Conservation (phyloP, 305 asterid species). For the Fraxinus sp. region DNA sequence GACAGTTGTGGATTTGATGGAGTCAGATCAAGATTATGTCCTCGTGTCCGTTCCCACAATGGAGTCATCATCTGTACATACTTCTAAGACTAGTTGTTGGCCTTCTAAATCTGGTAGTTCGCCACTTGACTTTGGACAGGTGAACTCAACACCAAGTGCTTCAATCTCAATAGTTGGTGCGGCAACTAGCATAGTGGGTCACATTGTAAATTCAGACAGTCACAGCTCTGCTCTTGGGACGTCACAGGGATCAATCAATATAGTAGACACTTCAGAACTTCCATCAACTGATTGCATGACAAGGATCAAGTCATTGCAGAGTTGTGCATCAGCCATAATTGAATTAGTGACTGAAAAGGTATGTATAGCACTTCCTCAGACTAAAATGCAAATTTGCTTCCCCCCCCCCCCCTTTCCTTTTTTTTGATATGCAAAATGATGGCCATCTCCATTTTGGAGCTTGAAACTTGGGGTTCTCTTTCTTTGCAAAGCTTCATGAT, state of each 20-base stretch:
- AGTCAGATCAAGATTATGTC: constrained; percentile 78
- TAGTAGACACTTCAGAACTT: constrained; percentile 46
- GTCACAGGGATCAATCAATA: constrained; percentile 56
- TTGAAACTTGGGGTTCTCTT: neutral
- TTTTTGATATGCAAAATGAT: neutral
- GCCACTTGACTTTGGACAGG: constrained; percentile 40
- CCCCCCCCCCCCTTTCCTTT: no score
- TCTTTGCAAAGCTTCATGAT: neutral
- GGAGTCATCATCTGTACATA: constrained; percentile 52
- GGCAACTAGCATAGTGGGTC: constrained; percentile 37
- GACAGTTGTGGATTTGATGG: constrained; percentile 60
- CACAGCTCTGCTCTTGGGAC: constrained; percentile 57
- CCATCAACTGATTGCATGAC: constrained; percentile 64
- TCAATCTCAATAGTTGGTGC: constrained; percentile 52
- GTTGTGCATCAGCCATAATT: constrained; percentile 57
- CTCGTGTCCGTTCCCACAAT: constrained; percentile 61
- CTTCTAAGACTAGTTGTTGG: constrained; percentile 42
- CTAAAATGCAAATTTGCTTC: neutral
- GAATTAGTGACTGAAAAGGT: constrained; percentile 86
- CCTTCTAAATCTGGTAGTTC: constrained; percentile 49
- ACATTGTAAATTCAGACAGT: constrained; percentile 45
- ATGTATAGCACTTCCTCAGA: constrained; percentile 11
- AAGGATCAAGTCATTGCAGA: constrained; percentile 70
- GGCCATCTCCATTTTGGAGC: neutral
- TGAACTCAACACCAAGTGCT: constrained; percentile 44